Evolutionary conservation across 2,329 filamentous ascomycete genomes (phyloP).

Genomic region (Penicillium crustosum): DNA sequence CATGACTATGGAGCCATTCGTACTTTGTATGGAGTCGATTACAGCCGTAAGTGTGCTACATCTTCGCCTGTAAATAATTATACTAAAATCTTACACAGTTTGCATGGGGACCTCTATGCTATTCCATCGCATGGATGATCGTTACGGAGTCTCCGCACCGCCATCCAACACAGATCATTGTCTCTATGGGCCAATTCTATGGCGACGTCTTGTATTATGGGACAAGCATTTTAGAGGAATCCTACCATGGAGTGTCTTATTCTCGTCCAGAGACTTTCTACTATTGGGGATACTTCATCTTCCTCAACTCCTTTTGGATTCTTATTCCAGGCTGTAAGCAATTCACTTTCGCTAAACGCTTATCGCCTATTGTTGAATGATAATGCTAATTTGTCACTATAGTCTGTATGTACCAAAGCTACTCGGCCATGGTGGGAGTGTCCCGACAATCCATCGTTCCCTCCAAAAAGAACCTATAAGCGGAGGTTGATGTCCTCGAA

Average conservation of each 20-base stretch:
- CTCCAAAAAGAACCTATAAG: not conserved
- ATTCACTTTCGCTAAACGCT: not conserved
- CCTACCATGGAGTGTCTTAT: not conserved
- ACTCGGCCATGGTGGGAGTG: not conserved
- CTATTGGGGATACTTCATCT: not conserved
- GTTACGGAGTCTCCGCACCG: not conserved
- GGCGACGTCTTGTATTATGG: not conserved
- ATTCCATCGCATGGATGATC: not conserved
- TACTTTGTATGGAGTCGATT: not conserved
- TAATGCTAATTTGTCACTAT: not conserved
- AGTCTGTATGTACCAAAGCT: not conserved
- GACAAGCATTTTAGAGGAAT: not conserved
- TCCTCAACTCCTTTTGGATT: not conserved
- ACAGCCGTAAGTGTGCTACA: not conserved
- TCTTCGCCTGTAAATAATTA: not conserved
- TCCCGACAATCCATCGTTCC: not conserved
- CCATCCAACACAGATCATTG: not conserved
- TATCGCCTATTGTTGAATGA: not conserved
- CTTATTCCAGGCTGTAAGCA: not conserved
- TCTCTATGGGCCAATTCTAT: not conserved
- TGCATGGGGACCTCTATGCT: not conserved
- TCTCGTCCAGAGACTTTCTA: not conserved
- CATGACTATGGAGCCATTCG: slow-evolving; percentile 2
- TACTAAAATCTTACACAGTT: not conserved
- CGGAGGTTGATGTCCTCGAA: not conserved